Conservation (phyloP, 2,329 filamentous ascomycete species). For the Diaporthe citrichinensis region DNA sequence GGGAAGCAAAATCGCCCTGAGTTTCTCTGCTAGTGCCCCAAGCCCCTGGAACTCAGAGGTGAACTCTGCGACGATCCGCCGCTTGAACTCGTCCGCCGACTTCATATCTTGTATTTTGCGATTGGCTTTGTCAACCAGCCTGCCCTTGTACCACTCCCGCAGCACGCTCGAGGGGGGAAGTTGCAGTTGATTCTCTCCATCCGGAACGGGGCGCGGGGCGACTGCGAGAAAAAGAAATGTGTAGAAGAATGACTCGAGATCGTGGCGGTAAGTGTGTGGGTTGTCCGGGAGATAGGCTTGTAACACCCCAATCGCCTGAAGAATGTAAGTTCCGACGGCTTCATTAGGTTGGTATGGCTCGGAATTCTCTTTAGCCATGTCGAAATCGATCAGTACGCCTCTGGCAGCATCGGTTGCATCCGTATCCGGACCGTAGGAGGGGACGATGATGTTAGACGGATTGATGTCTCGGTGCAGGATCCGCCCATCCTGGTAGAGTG, state of each 20-base stretch:
- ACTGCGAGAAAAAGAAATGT: slow-evolving; percentile 8
- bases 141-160: slow-evolving; percentile 3
- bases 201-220: neutral
- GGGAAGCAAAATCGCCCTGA: neutral
- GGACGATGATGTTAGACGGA: slow-evolving; percentile 55
- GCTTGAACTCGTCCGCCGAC: neutral
- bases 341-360: slow-evolving; percentile 45
- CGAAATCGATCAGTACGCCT: slow-evolving; percentile 54
- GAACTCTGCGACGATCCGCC: slow-evolving; percentile 9
- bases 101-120: slow-evolving; percentile 7
- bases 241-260: slow-evolving; percentile 43
- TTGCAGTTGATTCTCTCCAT: slow-evolving; percentile 2
- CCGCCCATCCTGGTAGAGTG: slow-evolving; percentile 49
- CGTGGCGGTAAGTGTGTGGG: slow-evolving; percentile 49
- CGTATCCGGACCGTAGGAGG: slow-evolving; percentile 34
- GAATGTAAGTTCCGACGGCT: slow-evolving; percentile 50
- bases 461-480: slow-evolving; percentile 57
- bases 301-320: slow-evolving; percentile 53
- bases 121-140: neutral
- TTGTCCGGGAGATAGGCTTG: slow-evolving; percentile 43
- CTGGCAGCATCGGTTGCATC: slow-evolving; percentile 42
- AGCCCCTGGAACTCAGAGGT: neutral
- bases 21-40: neutral
- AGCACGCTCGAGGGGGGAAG: neutral
- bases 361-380: slow-evolving; percentile 49